Conservation (phyloP, 257 asterid genomes). For the Ocimum tenuiflorum region DNA sequence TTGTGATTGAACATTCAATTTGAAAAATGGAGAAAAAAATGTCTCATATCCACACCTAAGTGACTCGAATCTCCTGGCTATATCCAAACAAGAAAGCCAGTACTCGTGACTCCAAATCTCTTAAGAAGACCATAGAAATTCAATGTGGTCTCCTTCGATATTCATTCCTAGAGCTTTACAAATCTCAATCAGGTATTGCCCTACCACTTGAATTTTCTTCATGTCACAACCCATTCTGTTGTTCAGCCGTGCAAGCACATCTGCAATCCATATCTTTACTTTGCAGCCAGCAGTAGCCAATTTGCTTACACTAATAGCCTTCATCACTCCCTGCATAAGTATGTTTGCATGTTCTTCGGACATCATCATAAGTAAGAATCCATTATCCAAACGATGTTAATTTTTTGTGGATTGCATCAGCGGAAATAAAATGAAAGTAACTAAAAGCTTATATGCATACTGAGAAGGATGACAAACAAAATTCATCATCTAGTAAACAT, state of each 20-base stretch:
- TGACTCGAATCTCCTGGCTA: conserved; percentile 63
- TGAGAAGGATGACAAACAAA: neutral
- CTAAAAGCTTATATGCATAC: no score
- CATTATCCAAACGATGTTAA: no score
- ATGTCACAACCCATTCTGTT: conserved; percentile 89
- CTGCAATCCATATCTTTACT: conserved; percentile 90
- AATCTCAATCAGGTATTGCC: conserved; percentile 74
- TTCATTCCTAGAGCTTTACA: conserved; percentile 93
- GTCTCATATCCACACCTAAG: conserved; percentile 34
- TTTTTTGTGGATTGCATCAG: neutral
- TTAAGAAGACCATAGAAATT: conserved; percentile 84
- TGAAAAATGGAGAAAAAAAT: neutral
- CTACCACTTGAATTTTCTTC: conserved; percentile 66
- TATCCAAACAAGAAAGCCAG: conserved; percentile 96
- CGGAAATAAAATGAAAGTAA: no score
- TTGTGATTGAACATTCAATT: neutral
- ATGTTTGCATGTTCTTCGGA: neutral
- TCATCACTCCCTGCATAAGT: neutral
- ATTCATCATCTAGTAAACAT: neutral
- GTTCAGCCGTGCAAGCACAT: conserved; percentile 87
- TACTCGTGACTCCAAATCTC: conserved; percentile 80
- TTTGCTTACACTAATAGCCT: conserved; percentile 69
- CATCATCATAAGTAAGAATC: no score
- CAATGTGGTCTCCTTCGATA: conserved; percentile 65
- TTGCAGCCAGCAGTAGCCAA: conserved; percentile 81